Base-by-base conservation (phyloP, 202 grass and related monocot species). In the Panicum hallii region DNA sequence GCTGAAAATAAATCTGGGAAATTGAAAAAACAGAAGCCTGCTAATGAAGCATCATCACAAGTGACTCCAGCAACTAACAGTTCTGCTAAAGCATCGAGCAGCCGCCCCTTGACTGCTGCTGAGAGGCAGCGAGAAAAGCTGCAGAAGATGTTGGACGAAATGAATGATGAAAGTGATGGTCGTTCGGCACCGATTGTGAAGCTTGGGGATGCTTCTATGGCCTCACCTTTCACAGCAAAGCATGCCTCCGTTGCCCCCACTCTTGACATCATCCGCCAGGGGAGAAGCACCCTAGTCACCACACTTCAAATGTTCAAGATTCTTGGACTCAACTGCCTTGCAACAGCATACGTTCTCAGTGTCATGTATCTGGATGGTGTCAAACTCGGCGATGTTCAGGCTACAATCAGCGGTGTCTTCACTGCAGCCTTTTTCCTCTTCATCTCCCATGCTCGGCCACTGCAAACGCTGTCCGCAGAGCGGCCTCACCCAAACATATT, bases 271-370 rank as follows among this genome's bases (percentile, higher is more conserved):
- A 97, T 99, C 81, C 93, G 91, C 56, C 97, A 99, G 74, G 97
- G 97, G 22, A 75, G 97, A 82, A 97, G 97, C 86, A 97, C 97
- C 23, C 87, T 99, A 69, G 97, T 99, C 43, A 99, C 97, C 13
- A 99, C 93, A 14, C 97, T 99, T 86, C 97, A 99, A 86, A 97
- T 99, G 97, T 99, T 99, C 77, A 97, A 99, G 90, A 99, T 99
- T 89, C 93, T 99, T 83, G 97, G 97, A 52, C 97, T 97, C 56
- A 99, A 99, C 79, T 99, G 97, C 80, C 90, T 99, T 76, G 97
- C 97, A 54, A 99, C 93, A 41, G 97, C 97, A 74, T 99, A 94
- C 38, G 97, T 97, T 74, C 90, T 99, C 38, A 99, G 97, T 81
- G 97, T 99, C 57, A 99, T 99, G 97, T 91, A 99, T 76, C 72